Evolutionary conservation across 129 eudicot species (phyloP), one percentile per base, ranked within the genome.

Genomic region (Chrysanthemum seticuspe): DNA sequence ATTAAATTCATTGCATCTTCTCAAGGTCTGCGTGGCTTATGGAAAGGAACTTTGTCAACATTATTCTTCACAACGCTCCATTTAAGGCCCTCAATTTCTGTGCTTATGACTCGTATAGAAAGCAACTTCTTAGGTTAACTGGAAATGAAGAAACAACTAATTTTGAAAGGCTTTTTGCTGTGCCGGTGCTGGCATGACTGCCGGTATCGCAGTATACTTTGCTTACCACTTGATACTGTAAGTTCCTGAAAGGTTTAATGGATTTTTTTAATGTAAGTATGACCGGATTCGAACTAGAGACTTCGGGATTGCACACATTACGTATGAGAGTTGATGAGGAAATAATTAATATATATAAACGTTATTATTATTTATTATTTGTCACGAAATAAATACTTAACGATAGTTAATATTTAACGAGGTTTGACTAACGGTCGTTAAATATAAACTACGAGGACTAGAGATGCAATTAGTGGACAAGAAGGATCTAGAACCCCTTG

Each of bases 141-240:
- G 90, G 92, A 61, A 80, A 89, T 68, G 80, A 85, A 82, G 97
- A 85, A 76, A 86, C 93, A 16, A 82, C 89, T 2, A 85, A 92
- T 79, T 70, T 75, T 8, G 93, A 89, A 80, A 82, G 94, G 74
- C 85, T 92, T 53, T 73, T 92, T 65, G 94, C 97, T 61, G 97
- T 74, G 97, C 97, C 18, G 96, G 94, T 7, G 97, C 97, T 73
- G 97, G 97, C 62, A 83, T 92, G 71, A 92, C 97, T 2, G 97
- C 97, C 1, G 25, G 25, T 23, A 23, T 23, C 0, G 25, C 61
- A 83, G 91, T 44, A 81, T 89, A 5, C 94, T 92, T 68, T 92
- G 97, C 83, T 83, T 92, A 83, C 97, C 97, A 40, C 82, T 92
- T 23, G 97, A 92, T 81, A 92, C 97, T n/a, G 96, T 92, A 85